Base-by-base conservation (phyloP, 805 yeast species). In the Starmera quercuum region DNA sequence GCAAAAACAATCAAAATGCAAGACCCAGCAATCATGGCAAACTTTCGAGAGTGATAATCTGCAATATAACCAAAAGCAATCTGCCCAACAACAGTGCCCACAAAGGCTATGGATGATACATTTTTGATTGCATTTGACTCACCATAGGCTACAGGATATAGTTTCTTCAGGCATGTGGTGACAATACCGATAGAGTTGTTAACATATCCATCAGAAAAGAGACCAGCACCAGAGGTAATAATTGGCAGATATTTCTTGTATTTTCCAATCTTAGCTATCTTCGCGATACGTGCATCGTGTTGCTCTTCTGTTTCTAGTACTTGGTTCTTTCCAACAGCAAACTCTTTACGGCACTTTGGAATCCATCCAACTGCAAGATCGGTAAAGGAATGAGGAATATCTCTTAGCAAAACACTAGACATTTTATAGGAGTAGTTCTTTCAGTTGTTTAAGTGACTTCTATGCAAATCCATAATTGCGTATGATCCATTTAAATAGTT, bases 121-220 rank as follows among this genome's bases (percentile, higher is more conserved):
- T 87, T 86, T 41, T 77, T 69, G 36, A 83, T 73, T 21, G 95
- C 96, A 28, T 57, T 55, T 0, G 94, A 83, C 6, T 66, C 44
- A 4, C 74, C 55, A 51, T 80, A 80, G 45, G 70, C 73, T 0
- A 56, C 54, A 21, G 85, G 85, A 53, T 88, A 88, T 26, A 88
- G 64, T 3, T 52, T 61, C 13, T 69, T 55, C 42, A 88, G 66
- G 62, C 88, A 78, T 13, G 88, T 75, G 23, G 79, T 68, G 13
- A 81, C 94, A 9, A 92, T 71, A 38, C 84, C 73, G 37, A 85
- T 82, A 34, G 92, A 78, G 60, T 84, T 85, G 56, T 87, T 87
- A 40, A 85, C 82, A 54, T 87, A 88, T 34, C 97, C 97, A 59
- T 90, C 97, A 24, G 94, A 80, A 59, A 88, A 87, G 30, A 88